phyloP scores from a whole-genome alignment of 164 flowering plant species.

The Tetracentron sinense region DNA sequence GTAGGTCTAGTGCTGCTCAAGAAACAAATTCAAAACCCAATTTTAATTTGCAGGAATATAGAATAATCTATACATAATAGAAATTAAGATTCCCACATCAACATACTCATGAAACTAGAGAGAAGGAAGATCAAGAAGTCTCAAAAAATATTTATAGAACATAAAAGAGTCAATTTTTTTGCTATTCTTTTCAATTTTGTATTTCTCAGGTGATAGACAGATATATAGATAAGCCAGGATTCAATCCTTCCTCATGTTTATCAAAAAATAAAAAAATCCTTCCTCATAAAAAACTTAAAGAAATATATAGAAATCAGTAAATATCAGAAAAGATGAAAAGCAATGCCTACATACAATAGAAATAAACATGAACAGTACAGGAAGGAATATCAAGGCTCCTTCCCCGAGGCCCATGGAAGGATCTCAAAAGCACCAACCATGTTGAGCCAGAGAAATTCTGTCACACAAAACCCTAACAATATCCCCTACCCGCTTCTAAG shows the following conservation, averaged over 20 bases:
- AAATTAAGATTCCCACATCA: not conserved
- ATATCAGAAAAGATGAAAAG: not conserved
- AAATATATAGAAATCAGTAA: not conserved
- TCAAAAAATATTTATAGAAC: not conserved
- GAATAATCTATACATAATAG: not conserved
- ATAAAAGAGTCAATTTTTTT: not conserved
- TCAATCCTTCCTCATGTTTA: too few relatives aligned
- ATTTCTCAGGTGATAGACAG: not conserved
- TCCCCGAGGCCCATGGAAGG: not conserved
- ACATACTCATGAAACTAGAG: not conserved
- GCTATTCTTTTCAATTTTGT: not conserved
- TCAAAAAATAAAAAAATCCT: too few relatives aligned
- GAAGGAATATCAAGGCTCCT: not conserved
- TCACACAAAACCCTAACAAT: slow-evolving; percentile 17
- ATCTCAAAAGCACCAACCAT: slow-evolving; percentile 15
- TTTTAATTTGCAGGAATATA: not conserved
- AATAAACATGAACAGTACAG: not conserved
- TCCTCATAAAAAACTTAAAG: not conserved
- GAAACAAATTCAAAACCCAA: too few relatives aligned
- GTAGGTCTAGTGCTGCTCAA: too few relatives aligned
- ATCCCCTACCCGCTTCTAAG: slow-evolving; percentile 5
- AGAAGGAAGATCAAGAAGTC: not conserved
- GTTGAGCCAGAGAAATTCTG: slow-evolving; percentile 13
- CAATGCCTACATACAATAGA: not conserved
- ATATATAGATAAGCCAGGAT: not conserved